These are phyloP conservation scores for Tylopilus sp. DNA, from an alignment of 1,284 basidiomycete genomes.

Conservation along the genomic window DNA sequence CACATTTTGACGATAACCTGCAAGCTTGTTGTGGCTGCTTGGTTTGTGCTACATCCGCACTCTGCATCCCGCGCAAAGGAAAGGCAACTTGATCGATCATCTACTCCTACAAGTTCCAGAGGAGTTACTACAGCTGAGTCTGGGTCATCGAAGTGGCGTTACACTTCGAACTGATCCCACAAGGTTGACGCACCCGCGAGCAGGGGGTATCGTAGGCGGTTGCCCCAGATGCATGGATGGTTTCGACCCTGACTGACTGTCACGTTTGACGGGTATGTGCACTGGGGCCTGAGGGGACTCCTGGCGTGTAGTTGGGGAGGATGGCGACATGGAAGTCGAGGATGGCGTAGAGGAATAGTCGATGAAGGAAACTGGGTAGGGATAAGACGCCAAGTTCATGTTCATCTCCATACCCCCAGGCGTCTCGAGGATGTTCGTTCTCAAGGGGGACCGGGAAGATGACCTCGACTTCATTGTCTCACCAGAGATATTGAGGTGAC, in stretches of 20 bases:
- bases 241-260: slow-evolving; percentile 27
- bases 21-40: slow-evolving; percentile 1
- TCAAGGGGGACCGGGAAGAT: slow-evolving; percentile 32
- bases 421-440: slow-evolving; percentile 15
- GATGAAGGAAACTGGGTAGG: slow-evolving; percentile 18
- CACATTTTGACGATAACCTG: slow-evolving; percentile 2
- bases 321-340: slow-evolving; percentile 21
- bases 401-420: slow-evolving; percentile 15
- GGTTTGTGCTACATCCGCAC: too few relatives aligned
- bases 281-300: slow-evolving; percentile 13
- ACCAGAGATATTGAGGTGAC: slow-evolving; percentile 18
- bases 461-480: slow-evolving; percentile 26
- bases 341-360: slow-evolving; percentile 18
- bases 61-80: background rate
- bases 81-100: background rate
- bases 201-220: slow-evolving; percentile 11
- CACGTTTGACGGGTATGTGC: slow-evolving; percentile 17
- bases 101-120: background rate
- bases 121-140: background rate
- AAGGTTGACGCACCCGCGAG: slow-evolving; percentile 17
- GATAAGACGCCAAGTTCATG: slow-evolving; percentile 10
- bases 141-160: slow-evolving; percentile 26
- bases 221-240: slow-evolving; percentile 27
- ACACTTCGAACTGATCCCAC: slow-evolving; percentile 22
- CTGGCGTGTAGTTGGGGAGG: slow-evolving; percentile 21